Base-by-base conservation (phyloP, 1,284 basidiomycete genomes). In the Tilletia caries region DNA sequence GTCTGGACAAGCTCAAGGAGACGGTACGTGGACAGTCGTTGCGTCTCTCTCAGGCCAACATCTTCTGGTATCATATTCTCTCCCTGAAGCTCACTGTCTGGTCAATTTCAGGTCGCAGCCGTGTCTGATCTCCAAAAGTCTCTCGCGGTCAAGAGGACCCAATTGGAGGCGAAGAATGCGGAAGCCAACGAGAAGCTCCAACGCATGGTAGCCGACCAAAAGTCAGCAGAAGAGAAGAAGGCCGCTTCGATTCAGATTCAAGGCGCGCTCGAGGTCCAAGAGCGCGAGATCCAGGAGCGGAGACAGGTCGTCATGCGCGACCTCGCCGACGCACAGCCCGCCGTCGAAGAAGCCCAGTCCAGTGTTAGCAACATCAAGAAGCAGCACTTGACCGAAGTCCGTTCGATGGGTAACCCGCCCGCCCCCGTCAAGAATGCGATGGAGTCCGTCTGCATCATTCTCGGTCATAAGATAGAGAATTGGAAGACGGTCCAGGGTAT, bases 151-250 rank as follows among this genome's bases (percentile, higher is more conserved):
- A 98, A 99, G 84, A 90, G 93, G 34, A 89, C 91, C 1, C 94
- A 98, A 80, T 88, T 99, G 44, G 89, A 95, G 83, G 90, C 91
- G 33, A 99, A 98, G 86, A 89, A 97, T 76, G 89, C 88, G 1
- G 92, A 98, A 84, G 96, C 96, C 8, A 98, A 98, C 83, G 92
- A 93, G 79, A 98, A 99, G 84, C 88, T 99, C 41, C 91, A 93
- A 83, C 92, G 93, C 73, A 99, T 99, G 96, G 94, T 99, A 25
- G 88, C 92, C 3, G 95, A 98, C 83, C 96, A 98, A 84, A 94
- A 98, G 82, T 93, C 97, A 82, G 96, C 97, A 1, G 96, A 99
- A 83, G 92, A 94, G 80, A 96, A 98, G 88, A 98, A 98, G 82
- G 88, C 92, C 0, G 93, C 94, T 1, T 98, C 95, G 12, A 93